Percentiles rank a stretch among this genome's conserved stretches.
These are phyloP conservation scores for Gymnopilus dilepis DNA, from an alignment of 768 basidiomycete genomes.

Conservation along the genomic window DNA sequence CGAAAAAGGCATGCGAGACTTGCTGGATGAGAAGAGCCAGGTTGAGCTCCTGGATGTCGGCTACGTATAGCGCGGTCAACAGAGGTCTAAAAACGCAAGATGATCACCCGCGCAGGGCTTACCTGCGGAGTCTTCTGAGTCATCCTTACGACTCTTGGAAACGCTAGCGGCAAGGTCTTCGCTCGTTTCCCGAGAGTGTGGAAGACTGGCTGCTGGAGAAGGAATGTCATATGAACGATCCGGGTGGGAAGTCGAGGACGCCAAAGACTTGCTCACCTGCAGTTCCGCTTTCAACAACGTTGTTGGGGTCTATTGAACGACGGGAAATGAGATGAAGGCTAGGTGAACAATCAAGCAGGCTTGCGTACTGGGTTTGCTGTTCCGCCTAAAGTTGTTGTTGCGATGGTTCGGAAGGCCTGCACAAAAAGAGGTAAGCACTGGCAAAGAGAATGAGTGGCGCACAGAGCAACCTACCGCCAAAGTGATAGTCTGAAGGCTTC, in stretches of 20 bases:
- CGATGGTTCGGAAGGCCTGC: background rate
- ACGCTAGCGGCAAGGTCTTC: background rate
- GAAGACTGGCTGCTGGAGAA: background rate
- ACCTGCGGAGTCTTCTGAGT: background rate
- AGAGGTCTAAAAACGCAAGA: background rate
- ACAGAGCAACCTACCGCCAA: background rate
- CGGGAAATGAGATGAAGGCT: background rate
- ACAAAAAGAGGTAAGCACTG: background rate
- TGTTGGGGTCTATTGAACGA: background rate
- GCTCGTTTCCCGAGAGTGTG: background rate
- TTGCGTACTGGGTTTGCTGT: background rate
- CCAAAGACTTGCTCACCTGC: background rate
- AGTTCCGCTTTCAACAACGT: background rate
- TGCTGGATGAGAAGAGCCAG: conserved; percentile 55
- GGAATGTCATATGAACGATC: background rate
- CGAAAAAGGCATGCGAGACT: conserved; percentile 52
- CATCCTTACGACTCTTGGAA: background rate
- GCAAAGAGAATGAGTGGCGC: background rate
- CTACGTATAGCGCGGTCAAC: background rate
- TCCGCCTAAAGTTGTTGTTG: background rate
- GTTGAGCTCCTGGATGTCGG: conserved; percentile 44
- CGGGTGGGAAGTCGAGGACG: background rate
- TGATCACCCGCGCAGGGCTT: background rate
- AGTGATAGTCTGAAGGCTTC: background rate
- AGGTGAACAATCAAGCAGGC: background rate